Conservation (phyloP, 2,329 filamentous ascomycete genomes). For the Cladosporium colombiae region DNA sequence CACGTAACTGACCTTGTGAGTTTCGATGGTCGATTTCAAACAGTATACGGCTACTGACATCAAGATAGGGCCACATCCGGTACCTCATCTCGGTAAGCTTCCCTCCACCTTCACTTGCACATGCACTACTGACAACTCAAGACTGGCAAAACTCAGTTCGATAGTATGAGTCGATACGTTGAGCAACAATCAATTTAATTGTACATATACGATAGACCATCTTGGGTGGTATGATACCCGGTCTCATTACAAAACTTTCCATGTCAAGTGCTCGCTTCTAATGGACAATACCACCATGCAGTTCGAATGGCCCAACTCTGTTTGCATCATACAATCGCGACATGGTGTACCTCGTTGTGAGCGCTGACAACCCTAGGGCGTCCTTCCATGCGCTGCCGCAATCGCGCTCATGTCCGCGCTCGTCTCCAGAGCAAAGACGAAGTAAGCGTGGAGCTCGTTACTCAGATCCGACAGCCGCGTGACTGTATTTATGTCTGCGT, state of each 20-base stretch:
- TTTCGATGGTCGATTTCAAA: conserved; percentile 1
- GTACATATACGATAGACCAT: neutral
- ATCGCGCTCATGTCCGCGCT: neutral
- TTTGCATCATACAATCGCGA: neutral
- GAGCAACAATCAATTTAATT: conserved; percentile 35
- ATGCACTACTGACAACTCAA: conserved; percentile 24
- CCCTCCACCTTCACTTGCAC: neutral
- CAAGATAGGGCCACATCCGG: conserved; percentile 45
- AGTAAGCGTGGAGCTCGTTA: neutral
- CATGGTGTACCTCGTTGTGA: neutral
- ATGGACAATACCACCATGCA: neutral
- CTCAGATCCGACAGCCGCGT: neutral
- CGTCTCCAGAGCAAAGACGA: neutral
- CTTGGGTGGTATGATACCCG: neutral
- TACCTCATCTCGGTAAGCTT: conserved; percentile 48
- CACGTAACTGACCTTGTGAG: conserved; percentile 50
- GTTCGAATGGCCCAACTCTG: neutral
- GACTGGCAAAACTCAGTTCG: conserved; percentile 53
- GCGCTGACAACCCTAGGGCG: neutral
- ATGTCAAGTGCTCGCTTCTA: neutral
- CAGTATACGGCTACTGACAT: conserved; percentile 22
- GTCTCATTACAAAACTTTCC: neutral
- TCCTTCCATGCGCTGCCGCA: neutral
- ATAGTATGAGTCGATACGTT: conserved; percentile 49
- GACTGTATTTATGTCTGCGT: too few relatives aligned